Conservation (phyloP, 345 rosid species). For the Murraya paniculata region DNA sequence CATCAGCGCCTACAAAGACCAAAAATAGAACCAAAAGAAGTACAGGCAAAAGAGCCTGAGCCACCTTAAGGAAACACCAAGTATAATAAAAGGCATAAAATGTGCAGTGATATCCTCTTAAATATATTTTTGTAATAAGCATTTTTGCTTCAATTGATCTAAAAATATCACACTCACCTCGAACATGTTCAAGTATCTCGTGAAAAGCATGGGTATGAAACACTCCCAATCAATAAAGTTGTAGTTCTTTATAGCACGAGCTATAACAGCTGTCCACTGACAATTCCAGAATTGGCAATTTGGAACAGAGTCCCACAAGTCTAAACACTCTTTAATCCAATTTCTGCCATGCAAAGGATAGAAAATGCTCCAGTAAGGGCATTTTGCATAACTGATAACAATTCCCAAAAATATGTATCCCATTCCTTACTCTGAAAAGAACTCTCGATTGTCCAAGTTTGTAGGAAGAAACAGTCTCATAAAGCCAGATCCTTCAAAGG, state of each 20-base stretch:
- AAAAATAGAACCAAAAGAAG: neutral
- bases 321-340: conserved; percentile 68
- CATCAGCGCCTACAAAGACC: neutral
- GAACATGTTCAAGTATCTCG: conserved; percentile 86
- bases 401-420: conserved; percentile 2
- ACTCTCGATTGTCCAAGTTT: conserved; percentile 75
- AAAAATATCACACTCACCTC: conserved; percentile 61
- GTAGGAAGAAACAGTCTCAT: conserved; percentile 93
- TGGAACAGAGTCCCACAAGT: conserved; percentile 87
- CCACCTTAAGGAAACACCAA: neutral
- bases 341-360: conserved; percentile 51
- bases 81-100: neutral
- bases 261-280: conserved; percentile 90
- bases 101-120: neutral
- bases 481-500: conserved; percentile 97
- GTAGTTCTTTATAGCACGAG: conserved; percentile 84
- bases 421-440: conserved; percentile 73
- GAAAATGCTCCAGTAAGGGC: conserved; percentile 3
- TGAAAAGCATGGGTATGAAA: conserved; percentile 72
- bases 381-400: conserved; percentile 9
- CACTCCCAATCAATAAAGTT: conserved; percentile 72
- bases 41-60: neutral
- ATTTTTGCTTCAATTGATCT: neutral
- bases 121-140: neutral
- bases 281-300: conserved; percentile 98